phyloP scores from a whole-genome alignment of 2,329 filamentous ascomycete genomes.

The Plectosphaerella plurivora region DNA sequence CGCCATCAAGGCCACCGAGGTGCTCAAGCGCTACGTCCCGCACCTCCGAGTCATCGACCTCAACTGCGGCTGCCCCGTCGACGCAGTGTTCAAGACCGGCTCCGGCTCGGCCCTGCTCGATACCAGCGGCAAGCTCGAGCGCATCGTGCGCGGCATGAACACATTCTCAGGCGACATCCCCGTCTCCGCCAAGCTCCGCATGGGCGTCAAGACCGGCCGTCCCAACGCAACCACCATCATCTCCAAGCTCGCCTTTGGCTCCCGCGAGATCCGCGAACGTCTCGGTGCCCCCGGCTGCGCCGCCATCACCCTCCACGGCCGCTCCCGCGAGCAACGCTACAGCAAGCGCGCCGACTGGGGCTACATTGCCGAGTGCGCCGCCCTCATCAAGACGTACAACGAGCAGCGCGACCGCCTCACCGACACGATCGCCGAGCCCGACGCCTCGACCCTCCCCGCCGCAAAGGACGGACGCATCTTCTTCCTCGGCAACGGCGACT shows the following conservation, averaged over 20 bases:
- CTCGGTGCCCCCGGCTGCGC: constrained; percentile 79
- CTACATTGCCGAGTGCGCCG: constrained; percentile 88
- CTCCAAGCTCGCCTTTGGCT: constrained; percentile 77
- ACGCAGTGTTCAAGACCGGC: constrained; percentile 83
- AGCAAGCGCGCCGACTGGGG: constrained; percentile 88
- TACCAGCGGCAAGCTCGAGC: constrained; percentile 79
- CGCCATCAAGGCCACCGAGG: constrained; percentile 82
- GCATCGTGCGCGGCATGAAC: constrained; percentile 96
- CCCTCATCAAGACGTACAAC: constrained; percentile 77
- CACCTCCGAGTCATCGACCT: constrained; percentile 87
- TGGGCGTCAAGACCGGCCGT: constrained; percentile 75
- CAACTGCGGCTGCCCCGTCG: constrained; percentile 96
- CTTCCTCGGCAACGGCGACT: constrained; percentile 95
- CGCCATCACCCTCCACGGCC: constrained; percentile 91
- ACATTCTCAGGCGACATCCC: constrained; percentile 84
- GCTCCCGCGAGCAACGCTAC: constrained; percentile 92
- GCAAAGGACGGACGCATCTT: constrained; percentile 66
- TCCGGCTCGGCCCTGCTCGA: constrained; percentile 93
- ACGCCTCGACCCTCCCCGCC: constrained; percentile 68
- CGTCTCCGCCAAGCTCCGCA: constrained; percentile 92
- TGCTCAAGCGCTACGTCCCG: constrained; percentile 71
- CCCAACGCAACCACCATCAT: constrained; percentile 79
- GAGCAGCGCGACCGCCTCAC: constrained; percentile 58
- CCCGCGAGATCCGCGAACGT: constrained; percentile 64
- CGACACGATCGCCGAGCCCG: constrained; percentile 76